These are phyloP conservation scores for Candida sakaeoensis DNA, from an alignment of 805 yeast genomes.

Conservation along the genomic window DNA sequence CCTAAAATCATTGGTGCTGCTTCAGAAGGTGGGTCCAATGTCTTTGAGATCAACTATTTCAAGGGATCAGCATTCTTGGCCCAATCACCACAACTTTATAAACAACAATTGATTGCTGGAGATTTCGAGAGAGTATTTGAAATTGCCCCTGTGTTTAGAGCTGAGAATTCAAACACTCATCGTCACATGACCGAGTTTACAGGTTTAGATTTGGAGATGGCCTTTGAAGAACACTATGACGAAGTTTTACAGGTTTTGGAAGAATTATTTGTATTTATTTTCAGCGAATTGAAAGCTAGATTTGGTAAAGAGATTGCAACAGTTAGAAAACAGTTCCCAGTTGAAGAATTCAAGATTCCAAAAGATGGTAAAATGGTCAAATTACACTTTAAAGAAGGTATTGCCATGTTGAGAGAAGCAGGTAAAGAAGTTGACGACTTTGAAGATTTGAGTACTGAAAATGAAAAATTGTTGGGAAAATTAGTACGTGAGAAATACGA, in stretches of 20 bases:
- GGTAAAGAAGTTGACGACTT: constrained; percentile 84
- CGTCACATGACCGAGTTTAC: constrained; percentile 99
- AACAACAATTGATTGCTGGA: constrained; percentile 96
- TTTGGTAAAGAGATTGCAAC: constrained; percentile 80
- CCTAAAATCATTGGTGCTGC: constrained; percentile 95
- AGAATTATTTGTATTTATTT: constrained; percentile 83
- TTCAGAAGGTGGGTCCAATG: constrained; percentile 97
- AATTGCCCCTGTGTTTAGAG: constrained; percentile 97
- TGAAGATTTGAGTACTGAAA: constrained; percentile 90
- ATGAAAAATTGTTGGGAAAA: constrained; percentile 90
- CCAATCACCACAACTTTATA: constrained; percentile 96
- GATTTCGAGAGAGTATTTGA: constrained; percentile 97
- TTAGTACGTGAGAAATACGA: constrained; percentile 90
- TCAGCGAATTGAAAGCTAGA: constrained; percentile 75
- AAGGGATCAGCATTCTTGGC: constrained; percentile 91
- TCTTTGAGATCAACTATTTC: constrained; percentile 90
- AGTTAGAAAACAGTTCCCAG: constrained; percentile 93
- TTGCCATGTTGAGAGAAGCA: constrained; percentile 75
- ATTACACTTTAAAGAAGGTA: constrained; percentile 87
- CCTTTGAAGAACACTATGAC: constrained; percentile 96
- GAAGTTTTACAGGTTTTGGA: constrained; percentile 67
- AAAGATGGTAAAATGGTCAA: constrained; percentile 90
- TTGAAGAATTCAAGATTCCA: constrained; percentile 95
- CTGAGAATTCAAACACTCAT: constrained; percentile 98
- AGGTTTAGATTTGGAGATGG: constrained; percentile 97